Evolutionary conservation across 116 monocot genomes (phyloP).

Genomic region (Trichopus zeylanicus): DNA sequence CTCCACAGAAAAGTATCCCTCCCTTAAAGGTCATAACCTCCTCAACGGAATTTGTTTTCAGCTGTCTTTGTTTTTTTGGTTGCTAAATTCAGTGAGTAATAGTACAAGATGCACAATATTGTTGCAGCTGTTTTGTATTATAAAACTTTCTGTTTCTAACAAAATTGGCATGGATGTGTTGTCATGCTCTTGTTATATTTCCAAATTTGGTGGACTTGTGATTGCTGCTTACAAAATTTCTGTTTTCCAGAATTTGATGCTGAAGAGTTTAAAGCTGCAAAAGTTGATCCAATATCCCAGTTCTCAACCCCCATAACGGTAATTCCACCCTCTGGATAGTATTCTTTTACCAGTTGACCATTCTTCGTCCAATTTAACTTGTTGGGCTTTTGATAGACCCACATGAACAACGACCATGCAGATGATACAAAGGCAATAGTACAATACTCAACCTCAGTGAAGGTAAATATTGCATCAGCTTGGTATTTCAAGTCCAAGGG

Average conservation of each 20-base stretch:
- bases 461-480: conserved; percentile 27
- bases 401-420: conserved; percentile 92
- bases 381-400: conserved; percentile 37
- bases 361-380: conserved; percentile 10
- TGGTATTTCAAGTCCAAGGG: background rate
- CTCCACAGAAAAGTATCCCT: too few relatives aligned
- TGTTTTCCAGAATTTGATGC: conserved; percentile 47
- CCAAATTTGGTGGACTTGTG: conserved; percentile 2
- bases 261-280: conserved; percentile 69
- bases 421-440: conserved; percentile 91
- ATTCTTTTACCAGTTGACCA: background rate
- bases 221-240: background rate
- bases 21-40: too few relatives aligned
- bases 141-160: too few relatives aligned
- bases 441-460: conserved; percentile 59
- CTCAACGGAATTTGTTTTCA: too few relatives aligned
- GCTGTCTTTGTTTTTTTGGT: too few relatives aligned
- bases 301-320: conserved; percentile 75
- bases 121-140: too few relatives aligned
- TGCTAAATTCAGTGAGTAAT: too few relatives aligned
- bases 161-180: too few relatives aligned
- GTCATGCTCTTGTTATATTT: background rate
- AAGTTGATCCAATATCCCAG: conserved; percentile 81
- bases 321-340: background rate
- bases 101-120: too few relatives aligned